Conservation (phyloP, 176 grass and related monocot species). For the Ananas comosus region DNA sequence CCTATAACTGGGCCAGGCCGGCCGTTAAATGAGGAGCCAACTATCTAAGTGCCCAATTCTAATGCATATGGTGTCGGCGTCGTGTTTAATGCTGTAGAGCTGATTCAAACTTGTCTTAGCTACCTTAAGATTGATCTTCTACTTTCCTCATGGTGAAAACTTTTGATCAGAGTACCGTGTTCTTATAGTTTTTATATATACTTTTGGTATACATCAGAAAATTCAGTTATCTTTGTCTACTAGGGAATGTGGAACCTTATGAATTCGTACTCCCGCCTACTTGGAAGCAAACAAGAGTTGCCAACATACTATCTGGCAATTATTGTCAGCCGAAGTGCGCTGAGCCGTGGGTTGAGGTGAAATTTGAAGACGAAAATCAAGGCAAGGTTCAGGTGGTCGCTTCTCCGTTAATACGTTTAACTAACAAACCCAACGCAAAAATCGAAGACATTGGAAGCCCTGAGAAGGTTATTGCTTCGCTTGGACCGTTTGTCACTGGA, state of each 20-base stretch:
- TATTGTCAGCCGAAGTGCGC: slow-evolving; percentile 98
- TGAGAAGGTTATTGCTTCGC: slow-evolving; percentile 73
- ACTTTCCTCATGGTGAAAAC: not conserved
- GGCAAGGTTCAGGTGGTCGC: slow-evolving; percentile 90
- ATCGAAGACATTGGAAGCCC: slow-evolving; percentile 93
- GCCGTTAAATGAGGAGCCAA: too few species aligned
- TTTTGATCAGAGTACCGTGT: not conserved
- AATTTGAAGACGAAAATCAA: slow-evolving; percentile 92
- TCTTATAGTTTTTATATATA: not conserved
- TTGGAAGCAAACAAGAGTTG: slow-evolving; percentile 81
- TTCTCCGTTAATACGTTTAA: slow-evolving; percentile 80
- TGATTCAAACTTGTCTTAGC: not conserved
- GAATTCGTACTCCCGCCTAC: slow-evolving; percentile 80
- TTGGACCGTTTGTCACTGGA: slow-evolving; percentile 92
- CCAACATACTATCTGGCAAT: slow-evolving; percentile 93
- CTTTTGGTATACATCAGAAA: not conserved
- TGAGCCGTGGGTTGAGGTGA: slow-evolving; percentile 97
- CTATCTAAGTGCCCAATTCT: too few species aligned
- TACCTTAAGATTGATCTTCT: not conserved
- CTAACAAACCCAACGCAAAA: slow-evolving; percentile 77
- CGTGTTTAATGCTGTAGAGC: not conserved
- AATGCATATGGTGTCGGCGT: too few species aligned
- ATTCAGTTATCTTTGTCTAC: not conserved
- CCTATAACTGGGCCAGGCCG: too few species aligned
- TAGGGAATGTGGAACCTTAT: slow-evolving; percentile 92